Evolutionary conservation across 768 basidiomycete species (phyloP).

Genomic region (Podaxis sp.): DNA sequence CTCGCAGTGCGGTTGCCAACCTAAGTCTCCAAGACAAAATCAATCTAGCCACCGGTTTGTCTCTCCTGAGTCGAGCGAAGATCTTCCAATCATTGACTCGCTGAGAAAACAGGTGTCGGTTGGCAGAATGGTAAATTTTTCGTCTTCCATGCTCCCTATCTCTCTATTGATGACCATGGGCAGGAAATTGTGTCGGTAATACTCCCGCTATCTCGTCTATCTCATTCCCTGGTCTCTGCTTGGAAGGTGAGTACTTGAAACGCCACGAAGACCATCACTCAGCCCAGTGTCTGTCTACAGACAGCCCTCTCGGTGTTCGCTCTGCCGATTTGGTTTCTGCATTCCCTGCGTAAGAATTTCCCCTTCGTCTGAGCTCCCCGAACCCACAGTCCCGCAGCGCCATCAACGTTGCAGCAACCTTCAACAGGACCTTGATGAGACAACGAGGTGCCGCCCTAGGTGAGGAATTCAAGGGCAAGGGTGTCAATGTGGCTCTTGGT

Average conservation of each 20-base stretch:
- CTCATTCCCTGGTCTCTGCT: slow-evolving; percentile 44
- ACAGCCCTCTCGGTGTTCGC: slow-evolving; percentile 48
- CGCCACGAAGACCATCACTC: neutral
- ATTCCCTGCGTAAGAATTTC: slow-evolving; percentile 40
- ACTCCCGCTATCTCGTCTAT: slow-evolving; percentile 42
- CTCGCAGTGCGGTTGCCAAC: slow-evolving; percentile 42
- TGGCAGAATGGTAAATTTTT: slow-evolving; percentile 34
- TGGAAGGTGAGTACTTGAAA: slow-evolving; percentile 32
- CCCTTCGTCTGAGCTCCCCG: neutral
- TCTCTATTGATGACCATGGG: neutral
- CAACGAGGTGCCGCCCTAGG: slow-evolving; percentile 54
- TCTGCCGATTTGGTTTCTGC: slow-evolving; percentile 42
- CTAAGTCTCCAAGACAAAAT: slow-evolving; percentile 55
- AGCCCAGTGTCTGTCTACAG: slow-evolving; percentile 13
- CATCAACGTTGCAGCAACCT: slow-evolving; percentile 50
- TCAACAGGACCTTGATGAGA: slow-evolving; percentile 52
- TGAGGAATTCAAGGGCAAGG: slow-evolving; percentile 56
- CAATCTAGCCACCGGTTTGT: slow-evolving; percentile 47
- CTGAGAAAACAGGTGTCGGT: slow-evolving; percentile 28
- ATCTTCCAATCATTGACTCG: neutral
- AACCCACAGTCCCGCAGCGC: slow-evolving; percentile 23
- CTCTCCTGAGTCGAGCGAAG: neutral
- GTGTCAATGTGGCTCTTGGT: slow-evolving; percentile 49
- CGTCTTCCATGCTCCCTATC: neutral
- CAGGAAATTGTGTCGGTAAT: slow-evolving; percentile 47